These are phyloP conservation scores for Saccharomycopsis babjevae DNA, from an alignment of 805 yeast species.

Conservation along the genomic window DNA sequence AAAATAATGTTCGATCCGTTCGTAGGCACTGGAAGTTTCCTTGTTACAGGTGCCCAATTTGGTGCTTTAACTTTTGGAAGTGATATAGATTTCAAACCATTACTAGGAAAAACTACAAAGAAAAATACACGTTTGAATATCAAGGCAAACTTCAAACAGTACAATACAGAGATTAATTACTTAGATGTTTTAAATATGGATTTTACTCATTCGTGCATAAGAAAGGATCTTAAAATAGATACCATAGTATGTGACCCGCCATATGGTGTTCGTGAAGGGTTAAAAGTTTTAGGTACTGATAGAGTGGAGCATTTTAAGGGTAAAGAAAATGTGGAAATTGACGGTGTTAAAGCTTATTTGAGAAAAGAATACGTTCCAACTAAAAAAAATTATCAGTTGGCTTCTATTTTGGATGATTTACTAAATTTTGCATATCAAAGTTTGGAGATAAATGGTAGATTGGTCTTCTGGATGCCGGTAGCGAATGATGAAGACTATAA, in stretches of 20 bases:
- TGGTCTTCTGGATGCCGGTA: slow-evolving; percentile 97
- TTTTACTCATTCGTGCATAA: slow-evolving; percentile 81
- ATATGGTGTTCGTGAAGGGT: slow-evolving; percentile 92
- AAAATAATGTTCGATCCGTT: slow-evolving; percentile 85
- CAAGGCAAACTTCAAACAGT: slow-evolving; percentile 62
- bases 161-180: slow-evolving; percentile 45
- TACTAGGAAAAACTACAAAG: slow-evolving; percentile 48
- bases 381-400: slow-evolving; percentile 80
- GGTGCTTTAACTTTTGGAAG: slow-evolving; percentile 79
- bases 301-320: slow-evolving; percentile 60
- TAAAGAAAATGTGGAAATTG: slow-evolving; percentile 61
- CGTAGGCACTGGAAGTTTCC: slow-evolving; percentile 92
- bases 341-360: slow-evolving; percentile 68
- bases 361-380: slow-evolving; percentile 84
- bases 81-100: slow-evolving; percentile 76
- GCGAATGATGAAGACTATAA: slow-evolving; percentile 72
- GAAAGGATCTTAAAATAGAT: slow-evolving; percentile 55
- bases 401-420: slow-evolving; percentile 66
- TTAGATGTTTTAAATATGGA: slow-evolving; percentile 85
- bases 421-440: slow-evolving; percentile 62
- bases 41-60: slow-evolving; percentile 77
- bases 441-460: slow-evolving; percentile 64
- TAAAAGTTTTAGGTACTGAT: slow-evolving; percentile 73
- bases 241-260: slow-evolving; percentile 94
- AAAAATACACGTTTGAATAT: slow-evolving; percentile 29